Evolutionary conservation across 1,284 basidiomycete genomes (phyloP), one percentile per base, ranked within the genome.

Genomic region (Inonotus obliquus): DNA sequence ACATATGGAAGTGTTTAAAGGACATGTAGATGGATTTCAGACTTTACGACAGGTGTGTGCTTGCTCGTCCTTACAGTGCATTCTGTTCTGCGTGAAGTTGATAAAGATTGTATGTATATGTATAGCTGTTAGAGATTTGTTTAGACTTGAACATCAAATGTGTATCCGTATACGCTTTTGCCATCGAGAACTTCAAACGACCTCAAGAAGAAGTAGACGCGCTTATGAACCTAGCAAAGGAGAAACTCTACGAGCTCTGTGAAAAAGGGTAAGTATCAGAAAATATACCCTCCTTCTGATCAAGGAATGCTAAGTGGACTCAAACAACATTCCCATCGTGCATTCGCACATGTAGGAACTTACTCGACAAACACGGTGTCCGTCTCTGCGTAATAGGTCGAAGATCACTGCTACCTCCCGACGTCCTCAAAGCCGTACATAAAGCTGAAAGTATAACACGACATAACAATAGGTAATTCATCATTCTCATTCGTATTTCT

Each of bases 151-250:
- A 84, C 21, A 83, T 98, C 55, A 81, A 78, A 60, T 92, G 90
- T 65, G 94, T 99, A 23, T 91, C 93, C 1, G 92, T 93, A 10
- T 99, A 97, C 70, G 94, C 95, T 3, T 99, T 99, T 74, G 87
- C 96, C 1, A 96, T 99, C 63, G 95, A 98, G 71, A 99, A 99
- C 76, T 99, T 99, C 77, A 92, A 91, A 66, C 82, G 97, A n/a
- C 81, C 89, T 1, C 77, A 83, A 59, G 86, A 87, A 6, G 97
- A 99, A 73, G 94, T 99, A 1, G 84, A 89, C 41, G 86, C 87
- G 5, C 77, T 99, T 64, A 96, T 99, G 94, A 74, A 79, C 19
- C 76, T 99, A 47, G 92, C 92, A 0, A 86, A 91, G 71, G 81
- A 84, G n/a, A 87, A 90, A 63, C 79, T 99, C 19, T 70, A 87